Conservation (phyloP, 768 basidiomycete species). For the Lactifluus subvellereus region DNA sequence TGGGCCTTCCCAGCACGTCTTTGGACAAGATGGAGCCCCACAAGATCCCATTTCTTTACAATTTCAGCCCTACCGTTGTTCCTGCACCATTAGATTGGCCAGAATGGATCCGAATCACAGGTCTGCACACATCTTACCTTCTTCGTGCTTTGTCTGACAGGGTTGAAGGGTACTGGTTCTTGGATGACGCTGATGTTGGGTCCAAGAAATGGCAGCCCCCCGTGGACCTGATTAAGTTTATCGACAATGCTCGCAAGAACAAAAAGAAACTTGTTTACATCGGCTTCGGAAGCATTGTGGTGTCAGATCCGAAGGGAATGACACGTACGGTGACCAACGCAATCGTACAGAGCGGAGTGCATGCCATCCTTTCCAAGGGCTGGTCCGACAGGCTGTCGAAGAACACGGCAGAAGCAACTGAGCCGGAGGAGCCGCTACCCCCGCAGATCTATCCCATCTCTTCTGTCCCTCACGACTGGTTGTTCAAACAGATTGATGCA, state of each 20-base stretch:
- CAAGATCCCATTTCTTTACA: conserved; percentile 97
- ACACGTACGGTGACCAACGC: conserved; percentile 88
- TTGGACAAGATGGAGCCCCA: conserved; percentile 96
- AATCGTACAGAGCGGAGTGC: conserved; percentile 77
- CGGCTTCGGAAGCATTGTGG: conserved; percentile 96
- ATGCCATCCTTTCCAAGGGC: conserved; percentile 93
- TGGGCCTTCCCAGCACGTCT: conserved; percentile 74
- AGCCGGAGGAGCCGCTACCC: conserved; percentile 66
- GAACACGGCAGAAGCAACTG: conserved; percentile 46
- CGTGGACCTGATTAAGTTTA: conserved; percentile 70
- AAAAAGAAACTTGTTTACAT: conserved; percentile 95
- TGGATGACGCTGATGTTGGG: conserved; percentile 87
- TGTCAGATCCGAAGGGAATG: conserved; percentile 90
- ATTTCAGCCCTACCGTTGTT: conserved; percentile 87
- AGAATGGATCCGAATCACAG: conserved; percentile 95
- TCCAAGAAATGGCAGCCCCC: conserved; percentile 89
- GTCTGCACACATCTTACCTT: conserved; percentile 32
- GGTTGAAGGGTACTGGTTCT: conserved; percentile 87
- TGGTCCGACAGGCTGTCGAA: conserved; percentile 91
- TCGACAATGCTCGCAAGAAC: conserved; percentile 64
- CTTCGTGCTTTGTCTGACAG: conserved; percentile 1
- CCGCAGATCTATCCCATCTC: conserved; percentile 77
- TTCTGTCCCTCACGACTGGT: conserved; percentile 92
- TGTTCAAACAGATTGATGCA: conserved; percentile 91
- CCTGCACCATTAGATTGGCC: conserved; percentile 97